Percentiles rank a stretch among this genome's conserved stretches.
These are phyloP conservation scores for Chytridium lagenaria DNA, from an alignment of 371 early-diverging fungal genomes.

Conservation along the genomic window DNA sequence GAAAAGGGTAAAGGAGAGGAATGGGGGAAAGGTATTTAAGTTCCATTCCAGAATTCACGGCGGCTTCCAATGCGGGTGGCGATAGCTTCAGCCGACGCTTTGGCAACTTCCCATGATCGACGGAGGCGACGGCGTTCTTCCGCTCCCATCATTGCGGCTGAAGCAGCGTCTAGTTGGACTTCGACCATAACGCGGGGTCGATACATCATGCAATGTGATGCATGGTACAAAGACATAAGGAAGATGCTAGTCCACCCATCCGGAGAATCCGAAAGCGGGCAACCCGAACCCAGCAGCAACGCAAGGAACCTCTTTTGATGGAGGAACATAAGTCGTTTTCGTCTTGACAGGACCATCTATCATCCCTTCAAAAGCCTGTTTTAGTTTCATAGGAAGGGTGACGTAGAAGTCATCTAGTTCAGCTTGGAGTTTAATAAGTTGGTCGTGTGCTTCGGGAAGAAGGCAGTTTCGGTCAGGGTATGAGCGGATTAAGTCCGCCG, in stretches of 20 bases:
- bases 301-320: background rate
- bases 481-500: conserved; percentile 8
- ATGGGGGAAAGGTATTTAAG: background rate
- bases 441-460: conserved; percentile 16
- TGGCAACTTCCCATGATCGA: background rate
- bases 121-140: conserved; percentile 7
- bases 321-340: background rate
- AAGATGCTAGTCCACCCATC: conserved; percentile 2
- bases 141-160: background rate
- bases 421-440: conserved; percentile 5
- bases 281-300: conserved; percentile 3
- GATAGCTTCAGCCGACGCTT: conserved; percentile 12
- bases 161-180: background rate
- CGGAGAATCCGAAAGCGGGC: background rate
- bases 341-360: background rate
- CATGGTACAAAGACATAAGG: conserved; percentile 12
- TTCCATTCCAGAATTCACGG: background rate
- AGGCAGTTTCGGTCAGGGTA: background rate
- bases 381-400: background rate
- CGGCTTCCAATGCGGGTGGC: background rate
- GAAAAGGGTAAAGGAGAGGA: conserved; percentile 8
- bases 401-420: conserved; percentile 20
- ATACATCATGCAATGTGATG: conserved; percentile 18
- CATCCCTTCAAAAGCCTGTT: background rate
- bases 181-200: conserved; percentile 12